Conservation (phyloP, 768 basidiomycete genomes). For the Rhodotorula paludigena region DNA sequence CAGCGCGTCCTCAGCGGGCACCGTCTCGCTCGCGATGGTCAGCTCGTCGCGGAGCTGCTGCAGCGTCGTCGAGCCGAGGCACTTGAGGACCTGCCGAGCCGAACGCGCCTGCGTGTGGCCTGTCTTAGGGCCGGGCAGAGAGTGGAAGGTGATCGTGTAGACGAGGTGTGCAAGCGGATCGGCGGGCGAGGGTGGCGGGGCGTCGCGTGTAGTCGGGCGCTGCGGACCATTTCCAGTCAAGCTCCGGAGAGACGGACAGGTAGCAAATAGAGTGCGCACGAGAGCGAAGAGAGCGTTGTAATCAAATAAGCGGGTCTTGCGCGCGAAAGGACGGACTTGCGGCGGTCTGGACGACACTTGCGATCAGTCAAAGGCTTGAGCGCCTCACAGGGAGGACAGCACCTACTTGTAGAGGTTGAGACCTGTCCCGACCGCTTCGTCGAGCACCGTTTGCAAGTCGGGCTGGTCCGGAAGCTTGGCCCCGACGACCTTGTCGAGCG, state of each 20-base stretch:
- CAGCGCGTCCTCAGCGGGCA: background rate
- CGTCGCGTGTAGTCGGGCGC: background rate
- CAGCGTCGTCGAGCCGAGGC: conserved; percentile 17
- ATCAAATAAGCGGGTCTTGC: background rate
- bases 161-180: conserved; percentile 9
- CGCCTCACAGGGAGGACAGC: too few species aligned
- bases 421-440: background rate
- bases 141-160: conserved; percentile 17
- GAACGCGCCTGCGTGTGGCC: background rate
- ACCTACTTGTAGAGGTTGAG: background rate
- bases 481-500: too few species aligned
- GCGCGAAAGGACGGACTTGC: background rate
- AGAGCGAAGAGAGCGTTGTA: conserved; percentile 4
- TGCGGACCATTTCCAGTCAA: background rate
- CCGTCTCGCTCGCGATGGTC: background rate
- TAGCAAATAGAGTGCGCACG: background rate
- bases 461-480: too few species aligned
- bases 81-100: conserved; percentile 1
- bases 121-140: background rate
- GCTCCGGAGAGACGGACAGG: background rate
- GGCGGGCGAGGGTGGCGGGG: background rate
- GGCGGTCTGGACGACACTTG: background rate
- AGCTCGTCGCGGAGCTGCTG: background rate
- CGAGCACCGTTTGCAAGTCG: too few species aligned
- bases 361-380: too few species aligned